These are phyloP conservation scores for Plasmodium adleri DNA, from an alignment of 169 alveolate genomes.

Conservation along the genomic window DNA sequence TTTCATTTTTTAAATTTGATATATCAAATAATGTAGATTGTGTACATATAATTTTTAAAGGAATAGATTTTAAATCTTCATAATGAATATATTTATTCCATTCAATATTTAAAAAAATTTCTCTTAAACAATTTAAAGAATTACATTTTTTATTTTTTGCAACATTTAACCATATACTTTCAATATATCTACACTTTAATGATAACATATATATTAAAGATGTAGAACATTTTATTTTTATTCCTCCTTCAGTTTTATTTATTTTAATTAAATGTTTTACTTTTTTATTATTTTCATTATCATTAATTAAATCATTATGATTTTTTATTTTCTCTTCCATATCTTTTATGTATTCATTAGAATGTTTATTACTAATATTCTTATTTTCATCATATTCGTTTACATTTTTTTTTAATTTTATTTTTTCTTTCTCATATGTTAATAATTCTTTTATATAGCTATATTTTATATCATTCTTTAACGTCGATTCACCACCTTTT, in stretches of 20 bases:
- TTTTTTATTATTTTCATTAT: conserved; percentile 11
- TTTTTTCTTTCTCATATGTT: conserved; percentile 36
- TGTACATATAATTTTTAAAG: conserved; percentile 31
- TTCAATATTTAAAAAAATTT: conserved; percentile 24
- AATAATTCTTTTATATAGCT: conserved; percentile 27
- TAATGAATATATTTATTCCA: conserved; percentile 26
- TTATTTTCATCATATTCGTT: neutral
- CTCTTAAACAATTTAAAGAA: conserved; percentile 24
- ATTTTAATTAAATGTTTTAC: conserved; percentile 62
- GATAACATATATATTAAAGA: conserved; percentile 64
- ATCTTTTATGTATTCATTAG: too few species aligned
- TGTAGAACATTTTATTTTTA: conserved; percentile 50
- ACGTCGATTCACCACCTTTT: conserved; percentile 56
- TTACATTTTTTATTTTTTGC: conserved; percentile 43
- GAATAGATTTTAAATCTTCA: conserved; percentile 32
- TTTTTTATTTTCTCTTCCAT: too few species aligned
- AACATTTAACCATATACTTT: conserved; percentile 70
- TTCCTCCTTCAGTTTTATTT: conserved; percentile 56
- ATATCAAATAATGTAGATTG: conserved; percentile 54
- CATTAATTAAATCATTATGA: too few species aligned
- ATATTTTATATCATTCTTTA: conserved; percentile 64
- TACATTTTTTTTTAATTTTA: neutral
- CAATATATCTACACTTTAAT: conserved; percentile 59
- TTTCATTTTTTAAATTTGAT: conserved; percentile 8
- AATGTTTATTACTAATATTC: too few species aligned